Percentiles rank a stretch among this genome's conserved stretches.
These are phyloP conservation scores for Pugionium cornutum DNA, from an alignment of 345 rosid genomes.

Conservation along the genomic window DNA sequence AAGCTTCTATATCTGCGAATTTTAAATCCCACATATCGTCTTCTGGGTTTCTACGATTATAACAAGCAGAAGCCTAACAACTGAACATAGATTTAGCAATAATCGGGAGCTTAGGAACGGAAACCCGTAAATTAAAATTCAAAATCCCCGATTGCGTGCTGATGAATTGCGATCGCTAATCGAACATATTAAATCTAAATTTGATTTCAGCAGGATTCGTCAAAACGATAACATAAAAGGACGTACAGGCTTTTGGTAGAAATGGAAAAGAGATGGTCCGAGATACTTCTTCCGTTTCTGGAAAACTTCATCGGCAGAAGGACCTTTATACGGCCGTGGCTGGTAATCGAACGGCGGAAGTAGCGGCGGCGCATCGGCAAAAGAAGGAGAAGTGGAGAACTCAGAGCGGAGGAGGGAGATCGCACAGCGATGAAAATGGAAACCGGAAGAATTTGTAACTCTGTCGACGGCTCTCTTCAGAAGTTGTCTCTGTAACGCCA, in stretches of 20 bases:
- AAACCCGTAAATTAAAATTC: neutral
- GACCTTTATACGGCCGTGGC: constrained; percentile 78
- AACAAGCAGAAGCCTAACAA: constrained; percentile 2
- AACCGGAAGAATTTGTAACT: constrained; percentile 29
- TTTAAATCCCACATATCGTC: neutral
- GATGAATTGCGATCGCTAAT: neutral
- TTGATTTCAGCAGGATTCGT: neutral
- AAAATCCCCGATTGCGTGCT: no score
- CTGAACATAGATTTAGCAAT: neutral
- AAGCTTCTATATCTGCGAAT: constrained; percentile 1
- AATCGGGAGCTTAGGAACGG: neutral
- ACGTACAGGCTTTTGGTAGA: constrained; percentile 84
- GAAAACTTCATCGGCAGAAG: constrained; percentile 65
- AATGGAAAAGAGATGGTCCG: constrained; percentile 88
- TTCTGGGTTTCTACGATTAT: neutral
- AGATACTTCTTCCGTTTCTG: constrained; percentile 76
- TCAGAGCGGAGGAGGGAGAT: constrained; percentile 23
- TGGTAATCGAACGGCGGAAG: constrained; percentile 68
- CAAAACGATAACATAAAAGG: neutral
- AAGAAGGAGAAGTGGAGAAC: constrained; percentile 39
- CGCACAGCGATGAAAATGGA: neutral
- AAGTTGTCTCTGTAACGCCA: constrained; percentile 52
- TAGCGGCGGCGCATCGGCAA: constrained; percentile 47
- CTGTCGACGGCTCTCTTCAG: constrained; percentile 42
- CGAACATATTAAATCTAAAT: neutral